Base-by-base conservation (phyloP, 2,329 filamentous ascomycete genomes). In the Elsinoe batatas region DNA sequence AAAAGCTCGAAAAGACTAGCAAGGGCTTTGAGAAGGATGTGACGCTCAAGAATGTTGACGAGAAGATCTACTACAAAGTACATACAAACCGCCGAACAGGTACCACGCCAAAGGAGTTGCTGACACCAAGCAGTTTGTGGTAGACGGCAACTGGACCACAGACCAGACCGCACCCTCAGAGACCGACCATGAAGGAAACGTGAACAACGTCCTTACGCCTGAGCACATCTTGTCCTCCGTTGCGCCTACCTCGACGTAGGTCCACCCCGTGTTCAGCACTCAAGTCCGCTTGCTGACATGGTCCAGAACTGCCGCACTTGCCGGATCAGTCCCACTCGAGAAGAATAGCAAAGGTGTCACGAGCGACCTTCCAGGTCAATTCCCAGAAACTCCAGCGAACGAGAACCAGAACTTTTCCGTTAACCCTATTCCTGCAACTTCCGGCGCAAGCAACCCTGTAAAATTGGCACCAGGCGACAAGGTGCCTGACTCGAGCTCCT, bases 41-140 rank as follows among this genome's bases (percentile, higher is more conserved):
- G 58, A 75, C 81, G 54, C 77, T 97, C 33, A 76, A 85, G 50
- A 75, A 81, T 56, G 73, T 76, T 13, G 74, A 76, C 49, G 76
- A 84, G 61, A 95, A 93, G 75, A 85, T 95, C 63, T 84, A 85
- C 68, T 98, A 96, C 83, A 98, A 98, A 88, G 91, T 95, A 76
- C 61, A 79, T 65, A 32, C 15, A 37, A 11, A 5, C 12, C 26
- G 26, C 4, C 8, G 7, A 30, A 5, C 26, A 8, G 26, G 4
- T 20, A 20, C 47, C 15, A 35, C 26, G 11, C 5, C 13, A 36
- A 15, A 17, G 36, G 2, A 30, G 15, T 20, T n/a, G 20, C 22
- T 42, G 44, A 56, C 53, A 15, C 8, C 11, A 11, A 64, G 56
- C 69, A 96, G 91, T 98, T 95, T 71, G 87, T 98, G 64, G 91